phyloP scores from a whole-genome alignment of 169 alveolate genomes.

The Blepharisma undulans region DNA sequence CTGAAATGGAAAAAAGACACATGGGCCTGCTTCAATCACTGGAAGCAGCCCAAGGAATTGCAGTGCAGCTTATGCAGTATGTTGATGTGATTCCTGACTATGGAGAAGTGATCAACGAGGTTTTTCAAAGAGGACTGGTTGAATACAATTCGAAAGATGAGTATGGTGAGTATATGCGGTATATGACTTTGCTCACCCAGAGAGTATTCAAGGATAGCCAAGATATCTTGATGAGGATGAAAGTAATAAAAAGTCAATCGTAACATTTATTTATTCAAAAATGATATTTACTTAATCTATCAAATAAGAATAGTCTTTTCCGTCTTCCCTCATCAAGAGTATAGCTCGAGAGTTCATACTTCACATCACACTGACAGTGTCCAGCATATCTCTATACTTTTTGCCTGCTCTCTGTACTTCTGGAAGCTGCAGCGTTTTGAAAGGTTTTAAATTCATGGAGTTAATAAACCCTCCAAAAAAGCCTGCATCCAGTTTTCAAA shows the following conservation, averaged over 20 bases:
- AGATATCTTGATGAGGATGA: not conserved
- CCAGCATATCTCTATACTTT: not conserved
- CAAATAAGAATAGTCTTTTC: not conserved
- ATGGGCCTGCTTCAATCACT: not conserved
- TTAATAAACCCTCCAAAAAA: not conserved
- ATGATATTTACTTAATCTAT: not conserved
- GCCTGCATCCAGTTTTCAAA: constrained; percentile 20
- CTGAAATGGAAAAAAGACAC: not conserved
- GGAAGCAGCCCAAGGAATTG: not conserved
- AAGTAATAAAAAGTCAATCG: not conserved
- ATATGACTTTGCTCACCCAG: not conserved
- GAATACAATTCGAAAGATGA: not conserved
- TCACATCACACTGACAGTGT: not conserved
- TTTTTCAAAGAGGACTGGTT: not conserved
- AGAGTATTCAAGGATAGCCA: constrained; percentile 18
- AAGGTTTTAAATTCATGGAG: not conserved
- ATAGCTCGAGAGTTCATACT: not conserved
- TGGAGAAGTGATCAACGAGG: constrained; percentile 2
- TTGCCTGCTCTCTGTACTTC: not conserved
- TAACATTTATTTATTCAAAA: not conserved
- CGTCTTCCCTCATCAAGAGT: constrained; percentile 1
- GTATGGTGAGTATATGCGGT: constrained; percentile 14
- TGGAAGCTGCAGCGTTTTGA: not conserved
- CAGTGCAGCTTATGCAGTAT: not conserved
- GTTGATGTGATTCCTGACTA: not conserved